Base-by-base conservation (phyloP, 257 asterid species). In the Henckelia pumila region DNA sequence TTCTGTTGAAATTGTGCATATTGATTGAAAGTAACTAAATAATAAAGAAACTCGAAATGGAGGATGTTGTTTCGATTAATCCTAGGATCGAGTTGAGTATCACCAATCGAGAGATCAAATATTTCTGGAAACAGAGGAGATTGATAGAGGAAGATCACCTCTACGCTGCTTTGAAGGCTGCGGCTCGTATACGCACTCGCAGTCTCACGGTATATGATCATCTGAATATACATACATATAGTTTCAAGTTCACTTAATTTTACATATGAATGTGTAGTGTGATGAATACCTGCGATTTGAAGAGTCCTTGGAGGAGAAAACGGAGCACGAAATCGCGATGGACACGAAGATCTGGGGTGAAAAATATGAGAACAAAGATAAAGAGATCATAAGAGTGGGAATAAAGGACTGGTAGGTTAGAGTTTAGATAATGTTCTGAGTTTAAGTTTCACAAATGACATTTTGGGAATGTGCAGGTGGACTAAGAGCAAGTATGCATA, bases 401-500 rank as follows among this genome's bases (percentile, higher is more conserved):
- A 80, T 76, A 61, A 88, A 77, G 74, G 89, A 85, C 69, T 88
- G 90, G 89, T 88, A 67, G 75, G 83, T 40, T 11, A 26, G 21
- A 50, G n/a, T 16, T 9, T 13, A 44, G 14, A 29, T 62, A 0
- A 20, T 25, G n/a, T 21, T 52, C 29, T 16, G 8, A 22, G 49
- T 23, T 26, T 20, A 49, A 55, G 29, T 55, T 23, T 26, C 37
- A 60, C 7, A 56, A 56, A 35, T 30, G 9, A 58, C n/a, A 49
- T 3, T 21, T 13, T 13, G 22, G 11, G 30, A 30, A 26, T 19
- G 57, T 81, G 85, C 82, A 83, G 92, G 89, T 87, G 95, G 92
- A 87, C 89, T 5, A 79, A 83, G 75, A 83, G 92, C 84, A 83
- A 75, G 61, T 83, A 87, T 56, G 89, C 89, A 19, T 83, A 85